Evolutionary conservation across 1,284 basidiomycete species (phyloP).

Genomic region (Lignosus rhinocerotis): DNA sequence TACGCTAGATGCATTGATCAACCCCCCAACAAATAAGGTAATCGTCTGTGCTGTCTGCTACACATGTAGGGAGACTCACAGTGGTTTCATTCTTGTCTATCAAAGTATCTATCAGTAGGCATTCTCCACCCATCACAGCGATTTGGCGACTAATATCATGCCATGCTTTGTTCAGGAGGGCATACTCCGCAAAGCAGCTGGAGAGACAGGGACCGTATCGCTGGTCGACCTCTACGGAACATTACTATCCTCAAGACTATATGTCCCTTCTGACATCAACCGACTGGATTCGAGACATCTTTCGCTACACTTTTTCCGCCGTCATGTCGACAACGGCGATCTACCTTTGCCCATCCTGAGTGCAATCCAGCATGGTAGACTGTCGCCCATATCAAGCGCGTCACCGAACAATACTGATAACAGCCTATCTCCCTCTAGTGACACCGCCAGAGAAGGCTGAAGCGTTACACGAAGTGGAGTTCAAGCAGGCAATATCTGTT

Average conservation of each 20-base stretch:
- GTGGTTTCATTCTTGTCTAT: neutral
- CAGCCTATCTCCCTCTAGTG: constrained; percentile 14
- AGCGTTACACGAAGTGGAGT: constrained; percentile 26
- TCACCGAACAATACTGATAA: neutral
- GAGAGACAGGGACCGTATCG: constrained; percentile 33
- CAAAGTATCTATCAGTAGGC: constrained; percentile 28
- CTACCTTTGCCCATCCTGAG: constrained; percentile 44
- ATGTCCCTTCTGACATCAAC: constrained; percentile 33
- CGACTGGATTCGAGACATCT: constrained; percentile 36
- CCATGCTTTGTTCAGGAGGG: constrained; percentile 27
- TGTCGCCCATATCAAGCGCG: neutral
- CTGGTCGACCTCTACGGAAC: constrained; percentile 44
- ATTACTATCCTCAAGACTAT: constrained; percentile 39
- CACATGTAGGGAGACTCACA: too few relatives aligned
- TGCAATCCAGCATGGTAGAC: constrained; percentile 36
- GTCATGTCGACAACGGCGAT: constrained; percentile 34
- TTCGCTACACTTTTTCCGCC: constrained; percentile 38
- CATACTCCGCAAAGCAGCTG: constrained; percentile 39
- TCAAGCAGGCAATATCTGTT: constrained; percentile 23
- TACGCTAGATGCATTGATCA: constrained; percentile 38
- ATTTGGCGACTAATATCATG: too few relatives aligned
- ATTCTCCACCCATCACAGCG: too few relatives aligned
- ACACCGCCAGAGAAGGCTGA: constrained; percentile 29
- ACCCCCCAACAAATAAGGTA: constrained; percentile 39
- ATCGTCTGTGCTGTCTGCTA: too few relatives aligned